Base-by-base conservation (phyloP, 306 rosid genomes). In the Cicer arietinum region DNA sequence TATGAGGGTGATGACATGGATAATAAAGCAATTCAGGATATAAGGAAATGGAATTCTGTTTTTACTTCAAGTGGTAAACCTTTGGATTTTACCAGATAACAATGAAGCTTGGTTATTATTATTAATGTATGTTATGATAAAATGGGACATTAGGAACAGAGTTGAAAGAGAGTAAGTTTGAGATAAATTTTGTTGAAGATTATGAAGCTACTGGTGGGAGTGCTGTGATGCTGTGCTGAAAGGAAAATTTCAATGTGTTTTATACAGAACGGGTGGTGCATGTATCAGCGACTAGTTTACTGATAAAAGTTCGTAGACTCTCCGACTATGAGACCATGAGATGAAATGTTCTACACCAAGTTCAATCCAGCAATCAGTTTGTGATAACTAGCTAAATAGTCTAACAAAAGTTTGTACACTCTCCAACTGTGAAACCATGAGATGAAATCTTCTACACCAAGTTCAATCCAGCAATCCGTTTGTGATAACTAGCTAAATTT, bases 1-100 rank as follows among this genome's bases (percentile, higher is more conserved):
- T 47, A 56, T 59, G 77, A 77, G 61, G 72, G 47, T 11, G 30
- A 41, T 30, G 79, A 62, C 45, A 48, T 74, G 67, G 68, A 18
- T 71, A 46, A 58, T 39, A 66, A 59, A 79, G 60, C 14, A 67
- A 13, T 22, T 54, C n/a, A 7, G 41, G 69, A 45, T 37, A 8
- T 73, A 22, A 59, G 71, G 12, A 75, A 48, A 75, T 61, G 61
- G 35, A 39, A 42, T 7, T 57, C 0, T 6, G 60, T n/a, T 45
- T 64, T 39, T 6, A 59, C 22, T 72, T 47, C 16, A 42, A 69
- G 17, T 20, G 54, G 11, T 45, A 43, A 43, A 18, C 53, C 51
- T 2, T 13, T 51, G 65, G 53, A 73, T 67, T 59, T 76, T 50
- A 43, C 62, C 35, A 48, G 30, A 13, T 56, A 71, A 58, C 69